These are phyloP conservation scores for Kodamaea ohmeri DNA, from an alignment of 1,139 yeast genomes.

Conservation along the genomic window DNA sequence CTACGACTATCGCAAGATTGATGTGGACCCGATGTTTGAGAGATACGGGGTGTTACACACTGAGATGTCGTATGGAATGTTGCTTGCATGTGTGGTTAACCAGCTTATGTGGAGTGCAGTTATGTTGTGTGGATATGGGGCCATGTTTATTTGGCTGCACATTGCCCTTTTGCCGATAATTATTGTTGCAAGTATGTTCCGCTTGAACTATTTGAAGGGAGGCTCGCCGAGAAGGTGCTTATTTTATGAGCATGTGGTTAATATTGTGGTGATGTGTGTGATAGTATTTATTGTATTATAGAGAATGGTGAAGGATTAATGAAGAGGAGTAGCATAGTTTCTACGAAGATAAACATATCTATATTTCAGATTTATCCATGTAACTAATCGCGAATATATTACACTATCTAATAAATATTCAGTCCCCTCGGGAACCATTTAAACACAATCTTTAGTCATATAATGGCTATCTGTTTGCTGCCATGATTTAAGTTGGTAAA, in stretches of 20 bases:
- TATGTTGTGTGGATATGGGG: conserved; percentile 7
- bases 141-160: conserved; percentile 2
- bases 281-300: conserved; percentile 6
- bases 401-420: no score
- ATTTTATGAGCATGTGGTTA: conserved; percentile 7
- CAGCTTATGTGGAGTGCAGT: conserved; percentile 13
- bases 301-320: background rate
- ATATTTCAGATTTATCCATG: no score
- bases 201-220: conserved; percentile 20
- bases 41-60: conserved; percentile 14
- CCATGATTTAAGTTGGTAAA: no score
- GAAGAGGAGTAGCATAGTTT: conserved; percentile 1
- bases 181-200: conserved; percentile 17
- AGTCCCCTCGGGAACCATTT: no score
- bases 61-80: conserved; percentile 11
- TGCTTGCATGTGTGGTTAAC: conserved; percentile 11
- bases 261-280: conserved; percentile 3
- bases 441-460: no score
- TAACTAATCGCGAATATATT: no score
- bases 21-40: conserved; percentile 18
- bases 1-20: conserved; percentile 19
- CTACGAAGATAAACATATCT: no score
- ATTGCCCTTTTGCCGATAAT: conserved; percentile 6
- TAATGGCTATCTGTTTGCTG: no score
- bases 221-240: conserved; percentile 6